Evolutionary conservation across 768 basidiomycete species (phyloP).

Genomic region (Leccinum uliginosum): DNA sequence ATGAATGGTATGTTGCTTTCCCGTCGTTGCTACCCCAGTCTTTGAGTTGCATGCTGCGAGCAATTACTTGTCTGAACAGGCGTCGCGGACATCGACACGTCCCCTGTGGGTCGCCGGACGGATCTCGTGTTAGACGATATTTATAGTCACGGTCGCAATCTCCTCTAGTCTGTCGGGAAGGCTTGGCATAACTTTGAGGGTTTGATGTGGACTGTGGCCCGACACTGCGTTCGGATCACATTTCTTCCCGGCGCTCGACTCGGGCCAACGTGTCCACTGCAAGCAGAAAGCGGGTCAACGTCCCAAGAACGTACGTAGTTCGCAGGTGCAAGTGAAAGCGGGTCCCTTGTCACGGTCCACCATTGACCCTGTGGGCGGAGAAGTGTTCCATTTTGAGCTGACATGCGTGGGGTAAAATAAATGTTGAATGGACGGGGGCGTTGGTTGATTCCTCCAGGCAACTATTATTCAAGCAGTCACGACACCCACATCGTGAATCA

Average conservation of each 20-base stretch:
- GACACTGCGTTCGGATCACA: background rate
- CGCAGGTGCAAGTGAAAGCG: background rate
- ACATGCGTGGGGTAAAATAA: background rate
- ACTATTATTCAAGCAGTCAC: background rate
- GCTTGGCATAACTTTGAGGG: background rate
- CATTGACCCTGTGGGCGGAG: background rate
- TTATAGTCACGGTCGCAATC: background rate
- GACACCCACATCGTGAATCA: constrained; percentile 1
- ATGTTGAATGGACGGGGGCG: background rate
- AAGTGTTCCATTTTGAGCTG: background rate
- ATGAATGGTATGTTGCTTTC: background rate
- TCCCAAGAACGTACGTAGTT: background rate
- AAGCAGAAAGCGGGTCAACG: background rate
- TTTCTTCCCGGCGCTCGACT: background rate
- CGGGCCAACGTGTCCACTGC: background rate
- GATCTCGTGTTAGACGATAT: background rate
- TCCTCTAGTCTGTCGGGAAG: background rate
- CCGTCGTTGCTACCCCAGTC: background rate
- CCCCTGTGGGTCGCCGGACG: background rate
- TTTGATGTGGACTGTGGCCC: background rate
- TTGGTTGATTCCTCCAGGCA: background rate
- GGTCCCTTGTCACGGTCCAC: background rate
- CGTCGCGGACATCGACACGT: background rate
- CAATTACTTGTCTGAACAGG: background rate
- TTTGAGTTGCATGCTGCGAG: background rate